Evolutionary conservation across 169 alveolate species (phyloP).

Genomic region (Eimeria acervulina): DNA sequence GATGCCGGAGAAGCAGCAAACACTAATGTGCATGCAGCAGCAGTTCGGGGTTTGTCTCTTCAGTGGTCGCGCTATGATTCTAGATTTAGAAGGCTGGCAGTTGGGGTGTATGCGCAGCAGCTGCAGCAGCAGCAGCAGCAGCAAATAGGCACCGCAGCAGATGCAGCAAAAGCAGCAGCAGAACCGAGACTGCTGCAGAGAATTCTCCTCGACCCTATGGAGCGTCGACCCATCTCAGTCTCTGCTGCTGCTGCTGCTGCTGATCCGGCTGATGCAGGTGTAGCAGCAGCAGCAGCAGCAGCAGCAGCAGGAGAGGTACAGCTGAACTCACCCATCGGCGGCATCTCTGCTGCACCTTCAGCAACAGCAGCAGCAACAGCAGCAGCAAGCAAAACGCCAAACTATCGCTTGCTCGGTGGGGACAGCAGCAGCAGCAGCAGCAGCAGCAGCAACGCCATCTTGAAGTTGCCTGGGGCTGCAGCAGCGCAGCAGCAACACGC

Average conservation of each 20-base stretch:
- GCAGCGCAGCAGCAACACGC: no score
- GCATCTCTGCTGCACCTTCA: background rate
- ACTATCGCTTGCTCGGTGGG: background rate
- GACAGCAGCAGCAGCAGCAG: constrained; percentile 50
- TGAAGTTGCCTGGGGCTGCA: background rate
- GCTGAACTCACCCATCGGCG: background rate
- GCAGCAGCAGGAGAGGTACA: constrained; percentile 1
- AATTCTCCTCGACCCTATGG: constrained; percentile 29
- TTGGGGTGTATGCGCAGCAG: constrained; percentile 59
- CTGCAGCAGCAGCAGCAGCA: no score
- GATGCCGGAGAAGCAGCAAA: no score
- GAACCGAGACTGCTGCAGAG: constrained; percentile 25
- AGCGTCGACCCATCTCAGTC: background rate
- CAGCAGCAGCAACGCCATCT: background rate
- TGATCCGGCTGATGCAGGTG: no score
- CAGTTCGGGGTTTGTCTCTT: constrained; percentile 38
- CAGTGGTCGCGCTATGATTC: constrained; percentile 65
- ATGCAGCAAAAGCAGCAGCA: constrained; percentile 35
- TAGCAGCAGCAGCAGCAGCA: constrained; percentile 49
- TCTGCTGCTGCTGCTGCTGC: no score
- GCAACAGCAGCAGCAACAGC: constrained; percentile 19
- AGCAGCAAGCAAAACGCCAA: background rate
- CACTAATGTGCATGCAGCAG: constrained; percentile 52
- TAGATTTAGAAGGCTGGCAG: constrained; percentile 22
- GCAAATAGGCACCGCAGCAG: no score